Percentiles rank a stretch among this genome's conserved stretches.
phyloP scores from a whole-genome alignment of 2,329 filamentous ascomycete genomes.

The Curvularia hawaiiensis region DNA sequence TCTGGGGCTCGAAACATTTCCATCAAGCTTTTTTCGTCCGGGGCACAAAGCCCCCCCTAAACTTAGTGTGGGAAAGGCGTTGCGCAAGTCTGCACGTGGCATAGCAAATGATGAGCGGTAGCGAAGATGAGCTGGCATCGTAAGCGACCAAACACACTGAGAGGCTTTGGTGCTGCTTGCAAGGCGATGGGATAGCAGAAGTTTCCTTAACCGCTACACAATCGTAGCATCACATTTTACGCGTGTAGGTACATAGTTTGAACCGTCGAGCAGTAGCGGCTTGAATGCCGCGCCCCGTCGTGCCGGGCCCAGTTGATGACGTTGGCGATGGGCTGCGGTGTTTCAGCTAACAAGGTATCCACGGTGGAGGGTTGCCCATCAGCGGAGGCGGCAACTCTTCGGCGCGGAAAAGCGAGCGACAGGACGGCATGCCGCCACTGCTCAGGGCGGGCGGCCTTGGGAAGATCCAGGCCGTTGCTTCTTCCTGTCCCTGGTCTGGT shows the following conservation, averaged over 20 bases:
- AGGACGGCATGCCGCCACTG: constrained; percentile 4
- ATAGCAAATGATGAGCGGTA: neutral
- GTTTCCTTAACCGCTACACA: constrained; percentile 16
- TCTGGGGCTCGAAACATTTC: neutral
- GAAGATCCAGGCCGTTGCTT: constrained; percentile 8
- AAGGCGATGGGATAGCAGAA: constrained; percentile 25
- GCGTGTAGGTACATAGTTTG: constrained; percentile 15
- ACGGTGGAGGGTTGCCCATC: constrained; percentile 4
- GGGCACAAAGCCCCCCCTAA: neutral
- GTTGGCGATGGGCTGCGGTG: constrained; percentile 25
- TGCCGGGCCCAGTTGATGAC: constrained; percentile 29
- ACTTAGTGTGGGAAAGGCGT: constrained; percentile 23
- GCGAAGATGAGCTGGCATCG: constrained; percentile 1
- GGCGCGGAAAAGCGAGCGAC: neutral
- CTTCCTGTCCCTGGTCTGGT: constrained; percentile 14
- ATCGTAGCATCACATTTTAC: neutral
- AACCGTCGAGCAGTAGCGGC: constrained; percentile 23
- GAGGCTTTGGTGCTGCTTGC: constrained; percentile 15
- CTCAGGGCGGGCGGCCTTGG: constrained; percentile 5
- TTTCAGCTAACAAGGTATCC: constrained; percentile 27
- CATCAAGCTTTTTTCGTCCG: neutral
- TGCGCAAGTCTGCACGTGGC: constrained; percentile 12
- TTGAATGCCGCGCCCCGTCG: constrained; percentile 8
- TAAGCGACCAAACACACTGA: neutral
- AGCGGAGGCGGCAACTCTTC: constrained; percentile 9